These are phyloP conservation scores for Oropetium thomaeum DNA, from an alignment of 176 grass and related monocot genomes.

Conservation along the genomic window DNA sequence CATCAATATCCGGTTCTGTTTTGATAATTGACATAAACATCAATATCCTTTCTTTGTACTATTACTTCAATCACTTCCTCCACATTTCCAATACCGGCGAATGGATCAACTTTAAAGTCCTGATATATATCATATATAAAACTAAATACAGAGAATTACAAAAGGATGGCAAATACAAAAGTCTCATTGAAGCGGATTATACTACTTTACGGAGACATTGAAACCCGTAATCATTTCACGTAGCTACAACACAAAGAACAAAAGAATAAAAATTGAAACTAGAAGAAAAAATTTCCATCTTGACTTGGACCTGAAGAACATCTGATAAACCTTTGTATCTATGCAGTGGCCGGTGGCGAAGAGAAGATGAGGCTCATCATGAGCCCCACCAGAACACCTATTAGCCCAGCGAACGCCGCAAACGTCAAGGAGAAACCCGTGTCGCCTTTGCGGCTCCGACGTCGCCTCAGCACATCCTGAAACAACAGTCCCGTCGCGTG, in stretches of 20 bases:
- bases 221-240: slow-evolving; percentile 2
- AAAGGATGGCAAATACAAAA: slow-evolving; percentile 24
- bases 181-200: too few species aligned
- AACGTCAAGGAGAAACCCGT: slow-evolving; percentile 78
- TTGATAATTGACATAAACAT: not conserved
- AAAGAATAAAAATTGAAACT: slow-evolving; percentile 32
- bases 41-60: not conserved
- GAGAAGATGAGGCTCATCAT: slow-evolving; percentile 81
- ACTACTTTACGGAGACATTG: too few species aligned
- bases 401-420: slow-evolving; percentile 66
- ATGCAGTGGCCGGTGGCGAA: slow-evolving; percentile 37
- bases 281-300: not conserved
- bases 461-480: slow-evolving; percentile 81
- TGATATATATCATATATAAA: slow-evolving; percentile 18
- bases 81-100: slow-evolving; percentile 35
- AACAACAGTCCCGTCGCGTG: slow-evolving; percentile 18
- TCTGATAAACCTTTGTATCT: slow-evolving; percentile 17
- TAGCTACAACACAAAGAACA: slow-evolving; percentile 36
- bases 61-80: not conserved
- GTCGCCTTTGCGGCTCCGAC: slow-evolving; percentile 58
- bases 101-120: slow-evolving; percentile 14
- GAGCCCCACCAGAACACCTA: slow-evolving; percentile 76
- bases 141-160: slow-evolving; percentile 29
- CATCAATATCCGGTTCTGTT: not conserved
- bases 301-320: not conserved